A percentile compares a stretch with the other conserved stretches of the same genome.
phyloP scores from a whole-genome alignment of 345 rosid genomes.

The Linum usitatissimum region DNA sequence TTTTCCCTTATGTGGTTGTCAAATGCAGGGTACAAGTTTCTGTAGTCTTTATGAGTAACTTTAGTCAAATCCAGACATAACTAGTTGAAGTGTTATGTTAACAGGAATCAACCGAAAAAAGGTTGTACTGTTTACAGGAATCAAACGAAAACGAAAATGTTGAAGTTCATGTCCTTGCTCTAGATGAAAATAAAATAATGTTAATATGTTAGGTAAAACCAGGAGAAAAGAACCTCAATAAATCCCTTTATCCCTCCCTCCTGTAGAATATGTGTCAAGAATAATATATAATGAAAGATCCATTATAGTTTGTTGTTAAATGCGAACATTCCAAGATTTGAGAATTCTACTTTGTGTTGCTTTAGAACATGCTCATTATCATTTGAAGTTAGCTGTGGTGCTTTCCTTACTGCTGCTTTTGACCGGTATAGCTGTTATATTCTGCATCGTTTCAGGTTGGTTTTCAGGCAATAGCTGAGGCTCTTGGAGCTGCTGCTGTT shows the following conservation, averaged over 20 bases:
- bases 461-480: constrained; percentile 95
- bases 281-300: no score
- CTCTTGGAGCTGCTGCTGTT: constrained; percentile 95
- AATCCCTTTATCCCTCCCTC: neutral
- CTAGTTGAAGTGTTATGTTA: no score
- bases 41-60: neutral
- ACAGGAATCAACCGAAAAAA: no score
- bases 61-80: no score
- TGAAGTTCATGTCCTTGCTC: no score
- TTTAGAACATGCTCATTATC: neutral
- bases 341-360: neutral
- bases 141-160: no score
- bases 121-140: no score
- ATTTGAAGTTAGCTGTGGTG: neutral
- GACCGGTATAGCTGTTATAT: constrained; percentile 10
- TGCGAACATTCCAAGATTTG: neutral
- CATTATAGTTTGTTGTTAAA: neutral
- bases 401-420: constrained; percentile 8
- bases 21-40: neutral
- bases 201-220: no score
- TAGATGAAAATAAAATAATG: no score
- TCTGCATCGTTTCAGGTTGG: constrained; percentile 56
- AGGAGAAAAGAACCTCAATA: neutral
- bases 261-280: neutral
- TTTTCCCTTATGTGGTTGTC: neutral